Conservation (phyloP, 1,284 basidiomycete species). For the Leucoagaricus sp. region DNA sequence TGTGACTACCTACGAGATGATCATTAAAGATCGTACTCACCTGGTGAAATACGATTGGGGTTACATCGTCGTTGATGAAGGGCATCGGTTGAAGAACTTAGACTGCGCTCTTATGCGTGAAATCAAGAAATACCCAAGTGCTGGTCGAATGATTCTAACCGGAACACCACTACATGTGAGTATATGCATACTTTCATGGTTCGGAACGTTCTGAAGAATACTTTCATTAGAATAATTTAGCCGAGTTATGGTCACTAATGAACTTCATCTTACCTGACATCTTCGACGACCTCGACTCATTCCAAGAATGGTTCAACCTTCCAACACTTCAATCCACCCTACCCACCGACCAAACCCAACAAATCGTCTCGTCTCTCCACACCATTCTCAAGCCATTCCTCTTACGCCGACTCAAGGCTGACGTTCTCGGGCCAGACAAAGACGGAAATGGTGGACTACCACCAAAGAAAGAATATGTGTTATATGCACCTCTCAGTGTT, state of each 20-base stretch:
- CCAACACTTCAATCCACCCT: conserved; percentile 61
- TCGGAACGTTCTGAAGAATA: neutral
- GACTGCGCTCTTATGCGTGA: conserved; percentile 90
- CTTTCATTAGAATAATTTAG: conserved; percentile 79
- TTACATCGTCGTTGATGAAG: conserved; percentile 95
- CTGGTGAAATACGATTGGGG: conserved; percentile 81
- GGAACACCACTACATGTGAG: conserved; percentile 91
- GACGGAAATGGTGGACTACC: conserved; percentile 45
- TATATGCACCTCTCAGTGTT: conserved; percentile 87
- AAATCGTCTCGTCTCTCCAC: conserved; percentile 84
- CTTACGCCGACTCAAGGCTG: conserved; percentile 88
- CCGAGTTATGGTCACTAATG: conserved; percentile 92
- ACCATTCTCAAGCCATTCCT: conserved; percentile 94
- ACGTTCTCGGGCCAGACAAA: conserved; percentile 72
- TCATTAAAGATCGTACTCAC: conserved; percentile 79
- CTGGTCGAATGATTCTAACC: conserved; percentile 89
- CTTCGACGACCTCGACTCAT: conserved; percentile 87
- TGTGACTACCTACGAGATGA: conserved; percentile 92
- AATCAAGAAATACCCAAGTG: conserved; percentile 85
- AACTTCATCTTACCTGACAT: conserved; percentile 95
- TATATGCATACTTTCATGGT: conserved; percentile 12
- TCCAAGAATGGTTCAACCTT: conserved; percentile 90
- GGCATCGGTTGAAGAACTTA: conserved; percentile 92
- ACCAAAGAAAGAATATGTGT: conserved; percentile 94
- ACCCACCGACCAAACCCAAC: conserved; percentile 58